A percentile compares a stretch with the other conserved stretches of the same genome.
phyloP scores from a whole-genome alignment of 2,329 filamentous ascomycete genomes.

The Thelonectria discophora region DNA sequence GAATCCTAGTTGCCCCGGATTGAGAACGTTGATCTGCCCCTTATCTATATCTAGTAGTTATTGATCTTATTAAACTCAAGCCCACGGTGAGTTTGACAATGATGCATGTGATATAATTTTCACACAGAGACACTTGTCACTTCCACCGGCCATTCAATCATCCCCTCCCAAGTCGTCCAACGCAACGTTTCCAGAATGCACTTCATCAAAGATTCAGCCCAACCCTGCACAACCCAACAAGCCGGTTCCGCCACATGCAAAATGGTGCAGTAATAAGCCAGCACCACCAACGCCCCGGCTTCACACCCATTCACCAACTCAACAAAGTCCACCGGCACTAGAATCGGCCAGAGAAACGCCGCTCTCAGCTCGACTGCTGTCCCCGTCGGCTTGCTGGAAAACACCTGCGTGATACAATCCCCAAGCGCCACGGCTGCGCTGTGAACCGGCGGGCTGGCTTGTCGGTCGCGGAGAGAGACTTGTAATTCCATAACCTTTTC shows the following conservation, averaged over 20 bases:
- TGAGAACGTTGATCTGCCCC: no score
- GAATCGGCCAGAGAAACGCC: constrained; percentile 3
- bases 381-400: neutral
- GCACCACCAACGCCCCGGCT: neutral
- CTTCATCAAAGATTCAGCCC: neutral
- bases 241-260: neutral
- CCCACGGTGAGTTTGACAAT: no score
- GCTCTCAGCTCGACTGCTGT: neutral
- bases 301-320: constrained; percentile 1
- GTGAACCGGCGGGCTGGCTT: neutral
- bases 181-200: neutral
- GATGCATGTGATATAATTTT: no score
- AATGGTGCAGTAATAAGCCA: neutral
- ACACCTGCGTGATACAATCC: neutral
- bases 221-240: constrained; percentile 4
- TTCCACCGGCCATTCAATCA: neutral
- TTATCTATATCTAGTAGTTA: no score
- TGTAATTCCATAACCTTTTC: neutral
- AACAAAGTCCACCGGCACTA: neutral
- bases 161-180: neutral
- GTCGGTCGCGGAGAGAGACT: neutral
- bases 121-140: neutral
- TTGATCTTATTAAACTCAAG: no score
- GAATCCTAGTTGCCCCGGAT: no score
- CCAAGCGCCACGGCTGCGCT: neutral